Conservation (phyloP, 257 asterid species). For the Marsdenia floribunda region DNA sequence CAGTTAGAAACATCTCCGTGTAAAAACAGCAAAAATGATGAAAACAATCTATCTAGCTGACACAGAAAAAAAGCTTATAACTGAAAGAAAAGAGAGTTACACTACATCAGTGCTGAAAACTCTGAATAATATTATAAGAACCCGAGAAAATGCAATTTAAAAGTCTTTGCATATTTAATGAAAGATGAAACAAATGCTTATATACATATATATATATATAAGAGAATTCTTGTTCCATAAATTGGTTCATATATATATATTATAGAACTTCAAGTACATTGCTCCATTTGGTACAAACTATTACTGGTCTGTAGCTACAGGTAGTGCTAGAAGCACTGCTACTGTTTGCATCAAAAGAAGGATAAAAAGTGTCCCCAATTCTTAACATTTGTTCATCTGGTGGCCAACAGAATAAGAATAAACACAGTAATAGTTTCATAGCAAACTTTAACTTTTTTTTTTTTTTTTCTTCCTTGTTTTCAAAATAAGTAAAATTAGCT, state of each 20-base stretch:
- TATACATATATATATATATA: too few species aligned
- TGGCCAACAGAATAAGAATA: background rate
- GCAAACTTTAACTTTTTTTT: background rate
- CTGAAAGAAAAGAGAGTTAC: background rate
- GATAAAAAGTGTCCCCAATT: constrained; percentile 7
- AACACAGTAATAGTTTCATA: background rate
- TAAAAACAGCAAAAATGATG: constrained; percentile 18
- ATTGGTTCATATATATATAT: background rate
- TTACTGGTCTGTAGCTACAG: constrained; percentile 11
- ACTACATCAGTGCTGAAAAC: background rate
- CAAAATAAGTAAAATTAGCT: constrained; percentile 1
- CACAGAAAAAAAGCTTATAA: background rate
- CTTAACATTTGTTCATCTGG: constrained; percentile 5
- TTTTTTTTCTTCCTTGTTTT: constrained; percentile 3
- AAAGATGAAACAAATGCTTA: too few species aligned
- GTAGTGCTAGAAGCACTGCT: constrained; percentile 23
- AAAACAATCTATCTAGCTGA: background rate
- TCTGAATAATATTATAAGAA: background rate
- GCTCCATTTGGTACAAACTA: constrained; percentile 16
- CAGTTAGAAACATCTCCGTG: background rate
- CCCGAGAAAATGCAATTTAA: background rate
- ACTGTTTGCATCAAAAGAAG: constrained; percentile 25
- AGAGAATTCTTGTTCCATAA: background rate
- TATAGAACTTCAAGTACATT: background rate
- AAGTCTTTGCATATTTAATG: background rate